A percentile compares a stretch with the other conserved stretches of the same genome.
These are phyloP conservation scores for Ceratobasidium sp. DNA, from an alignment of 1,284 basidiomycete species.

Conservation along the genomic window DNA sequence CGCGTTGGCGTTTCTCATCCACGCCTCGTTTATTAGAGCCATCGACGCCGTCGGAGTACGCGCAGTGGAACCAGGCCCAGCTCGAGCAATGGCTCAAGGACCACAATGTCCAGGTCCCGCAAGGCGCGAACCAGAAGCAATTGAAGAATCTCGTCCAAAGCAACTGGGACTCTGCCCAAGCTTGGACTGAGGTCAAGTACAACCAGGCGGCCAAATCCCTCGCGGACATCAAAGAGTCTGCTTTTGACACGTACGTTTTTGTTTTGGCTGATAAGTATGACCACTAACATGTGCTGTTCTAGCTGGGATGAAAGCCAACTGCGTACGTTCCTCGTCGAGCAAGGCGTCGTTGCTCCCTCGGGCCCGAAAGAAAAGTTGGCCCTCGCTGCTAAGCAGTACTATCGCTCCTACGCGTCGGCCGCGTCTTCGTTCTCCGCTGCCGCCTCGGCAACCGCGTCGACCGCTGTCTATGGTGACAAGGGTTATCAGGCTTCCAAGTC, in stretches of 20 bases:
- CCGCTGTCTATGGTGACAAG: slow-evolving; percentile 67
- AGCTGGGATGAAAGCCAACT: slow-evolving; percentile 86
- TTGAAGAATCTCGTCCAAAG: slow-evolving; percentile 67
- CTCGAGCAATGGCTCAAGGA: slow-evolving; percentile 76
- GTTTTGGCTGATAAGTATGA: neutral
- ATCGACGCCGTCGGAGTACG: slow-evolving; percentile 58
- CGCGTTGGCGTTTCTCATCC: neutral
- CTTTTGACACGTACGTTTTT: slow-evolving; percentile 55
- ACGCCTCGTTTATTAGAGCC: slow-evolving; percentile 7
- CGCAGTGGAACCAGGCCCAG: slow-evolving; percentile 70
- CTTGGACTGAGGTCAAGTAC: slow-evolving; percentile 72
- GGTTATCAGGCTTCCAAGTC: slow-evolving; percentile 62
- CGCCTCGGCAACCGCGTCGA: slow-evolving; percentile 61
- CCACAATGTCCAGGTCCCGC: slow-evolving; percentile 70
- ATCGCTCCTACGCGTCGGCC: slow-evolving; percentile 66
- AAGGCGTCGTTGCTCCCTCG: slow-evolving; percentile 83
- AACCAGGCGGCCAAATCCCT: slow-evolving; percentile 73
- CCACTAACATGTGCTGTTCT: slow-evolving; percentile 51
- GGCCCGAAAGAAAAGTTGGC: slow-evolving; percentile 83
- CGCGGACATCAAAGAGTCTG: slow-evolving; percentile 58
- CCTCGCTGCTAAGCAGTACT: slow-evolving; percentile 78
- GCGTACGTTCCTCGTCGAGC: slow-evolving; percentile 84
- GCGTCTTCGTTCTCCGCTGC: slow-evolving; percentile 61
- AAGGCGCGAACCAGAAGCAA: slow-evolving; percentile 61
- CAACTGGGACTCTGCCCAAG: slow-evolving; percentile 69